Conservation (phyloP, 306 rosid species). For the Styphnolobium japonicum region DNA sequence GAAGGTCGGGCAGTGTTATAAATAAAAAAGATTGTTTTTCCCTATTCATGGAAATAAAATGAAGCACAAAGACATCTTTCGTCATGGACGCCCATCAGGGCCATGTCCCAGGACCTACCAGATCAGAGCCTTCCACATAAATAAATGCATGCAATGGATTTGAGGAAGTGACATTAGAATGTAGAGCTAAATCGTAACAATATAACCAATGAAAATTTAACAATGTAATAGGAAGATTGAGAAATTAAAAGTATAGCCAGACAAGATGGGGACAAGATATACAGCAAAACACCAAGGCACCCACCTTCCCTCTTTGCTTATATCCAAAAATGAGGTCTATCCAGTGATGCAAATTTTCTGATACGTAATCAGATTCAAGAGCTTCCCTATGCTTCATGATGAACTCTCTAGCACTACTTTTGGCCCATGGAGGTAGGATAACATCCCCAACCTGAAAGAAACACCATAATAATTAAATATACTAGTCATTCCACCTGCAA, state of each 20-base stretch:
- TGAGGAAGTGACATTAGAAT: neutral
- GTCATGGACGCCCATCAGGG: neutral
- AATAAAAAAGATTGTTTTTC: neutral
- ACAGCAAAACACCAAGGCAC: constrained; percentile 36
- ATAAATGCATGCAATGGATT: neutral
- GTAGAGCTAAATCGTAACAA: constrained; percentile 3
- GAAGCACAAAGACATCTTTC: constrained; percentile 12
- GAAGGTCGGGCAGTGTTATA: constrained; percentile 6
- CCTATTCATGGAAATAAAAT: neutral
- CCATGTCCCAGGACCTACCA: neutral
- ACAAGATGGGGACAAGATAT: neutral
- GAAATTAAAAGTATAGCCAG: constrained; percentile 13
- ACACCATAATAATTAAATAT: constrained; percentile 14
- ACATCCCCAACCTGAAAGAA: constrained; percentile 86
- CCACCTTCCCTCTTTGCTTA: constrained; percentile 99
- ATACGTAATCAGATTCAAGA: constrained; percentile 87
- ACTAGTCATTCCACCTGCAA: constrained; percentile 6
- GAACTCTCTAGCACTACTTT: constrained; percentile 90
- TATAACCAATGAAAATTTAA: neutral
- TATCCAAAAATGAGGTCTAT: constrained; percentile 96
- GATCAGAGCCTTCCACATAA: constrained; percentile 8
- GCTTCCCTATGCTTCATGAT: constrained; percentile 98
- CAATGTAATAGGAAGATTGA: neutral
- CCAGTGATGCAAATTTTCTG: constrained; percentile 98
- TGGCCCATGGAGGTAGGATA: constrained; percentile 93